Evolutionary conservation across 129 eudicot genomes (phyloP).

Genomic region (Gnaphalium uliginosum): DNA sequence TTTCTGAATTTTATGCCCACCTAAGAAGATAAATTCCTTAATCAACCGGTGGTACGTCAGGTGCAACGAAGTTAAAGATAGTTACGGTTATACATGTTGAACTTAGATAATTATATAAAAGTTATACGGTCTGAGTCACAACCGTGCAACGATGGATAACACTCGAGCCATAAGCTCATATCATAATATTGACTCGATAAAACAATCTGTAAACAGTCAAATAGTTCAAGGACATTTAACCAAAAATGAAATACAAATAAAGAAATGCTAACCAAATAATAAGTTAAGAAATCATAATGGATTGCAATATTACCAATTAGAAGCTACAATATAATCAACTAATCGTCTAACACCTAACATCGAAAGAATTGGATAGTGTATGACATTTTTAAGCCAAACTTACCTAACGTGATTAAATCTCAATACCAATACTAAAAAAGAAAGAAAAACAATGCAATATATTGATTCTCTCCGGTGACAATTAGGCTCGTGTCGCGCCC

Average conservation of each 20-base stretch:
- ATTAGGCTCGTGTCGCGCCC: slow-evolving; percentile 26
- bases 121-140: too few species aligned
- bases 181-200: too few species aligned
- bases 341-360: neutral
- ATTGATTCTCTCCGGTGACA: neutral
- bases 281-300: neutral
- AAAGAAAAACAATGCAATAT: neutral
- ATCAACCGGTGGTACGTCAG: too few species aligned
- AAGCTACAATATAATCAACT: neutral
- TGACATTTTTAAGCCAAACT: neutral
- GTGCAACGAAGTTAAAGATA: too few species aligned
- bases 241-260: slow-evolving; percentile 7
- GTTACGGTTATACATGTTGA: too few species aligned
- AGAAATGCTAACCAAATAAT: neutral
- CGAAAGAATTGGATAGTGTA: neutral
- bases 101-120: too few species aligned
- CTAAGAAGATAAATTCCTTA: too few species aligned
- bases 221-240: too few species aligned
- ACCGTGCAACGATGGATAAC: too few species aligned
- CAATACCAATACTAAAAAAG: neutral
- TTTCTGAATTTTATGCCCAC: too few species aligned
- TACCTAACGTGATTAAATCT: neutral
- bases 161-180: too few species aligned
- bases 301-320: neutral
- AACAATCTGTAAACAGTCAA: too few species aligned